phyloP scores from a whole-genome alignment of 768 basidiomycete genomes.

The Hortiboletus campestris region DNA sequence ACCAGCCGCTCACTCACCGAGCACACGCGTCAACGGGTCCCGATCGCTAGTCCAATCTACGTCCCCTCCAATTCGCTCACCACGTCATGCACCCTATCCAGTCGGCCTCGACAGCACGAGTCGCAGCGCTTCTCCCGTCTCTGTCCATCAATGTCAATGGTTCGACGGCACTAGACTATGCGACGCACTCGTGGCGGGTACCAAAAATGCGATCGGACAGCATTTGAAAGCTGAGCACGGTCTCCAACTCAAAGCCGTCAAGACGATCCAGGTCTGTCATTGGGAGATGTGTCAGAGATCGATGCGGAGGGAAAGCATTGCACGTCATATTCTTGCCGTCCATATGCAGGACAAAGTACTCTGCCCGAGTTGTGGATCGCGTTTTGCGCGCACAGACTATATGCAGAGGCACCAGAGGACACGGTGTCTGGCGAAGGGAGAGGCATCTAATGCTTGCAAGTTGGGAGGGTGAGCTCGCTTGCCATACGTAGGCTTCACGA shows the following conservation, averaged over 20 bases:
- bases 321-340: slow-evolving; percentile 24
- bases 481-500: not conserved
- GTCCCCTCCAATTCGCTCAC: not conserved
- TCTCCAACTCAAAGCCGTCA: slow-evolving; percentile 7
- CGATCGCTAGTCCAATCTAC: not conserved
- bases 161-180: not conserved
- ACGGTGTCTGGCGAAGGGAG: slow-evolving; percentile 3
- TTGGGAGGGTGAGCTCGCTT: not conserved
- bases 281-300: slow-evolving; percentile 18
- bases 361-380: slow-evolving; percentile 16
- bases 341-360: slow-evolving; percentile 21
- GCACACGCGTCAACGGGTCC: not conserved
- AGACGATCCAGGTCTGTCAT: slow-evolving; percentile 3
- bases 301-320: slow-evolving; percentile 28
- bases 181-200: not conserved
- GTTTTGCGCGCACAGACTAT: slow-evolving; percentile 27
- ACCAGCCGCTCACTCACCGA: not conserved
- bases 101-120: not conserved
- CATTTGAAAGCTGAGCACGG: slow-evolving; percentile 14
- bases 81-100: slow-evolving; percentile 8
- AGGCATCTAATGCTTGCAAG: not conserved
- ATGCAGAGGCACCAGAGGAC: slow-evolving; percentile 22
- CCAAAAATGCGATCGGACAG: slow-evolving; percentile 9
- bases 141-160: slow-evolving; percentile 15
- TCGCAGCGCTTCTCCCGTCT: not conserved